Base-by-base conservation (phyloP, 2,329 filamentous ascomycete genomes). In the Trichoderma afroharzianum region DNA sequence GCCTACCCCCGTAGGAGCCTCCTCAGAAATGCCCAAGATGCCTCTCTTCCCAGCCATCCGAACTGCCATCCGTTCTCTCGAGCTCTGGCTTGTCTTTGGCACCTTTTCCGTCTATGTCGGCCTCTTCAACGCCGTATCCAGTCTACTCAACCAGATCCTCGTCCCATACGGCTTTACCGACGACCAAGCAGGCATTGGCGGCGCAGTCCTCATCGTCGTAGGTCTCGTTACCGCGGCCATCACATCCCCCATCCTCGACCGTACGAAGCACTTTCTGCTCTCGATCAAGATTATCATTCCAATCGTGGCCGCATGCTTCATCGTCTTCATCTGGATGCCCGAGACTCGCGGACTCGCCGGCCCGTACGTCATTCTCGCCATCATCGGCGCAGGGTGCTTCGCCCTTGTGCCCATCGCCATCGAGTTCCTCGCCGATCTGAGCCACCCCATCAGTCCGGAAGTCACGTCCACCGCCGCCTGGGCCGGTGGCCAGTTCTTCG, bases 111-210 rank as follows among this genome's bases (percentile, higher is more conserved):
- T 95, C 76, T 97, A 94, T 81, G 93, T 97, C 73, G 94, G 92
- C 76, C 91, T 96, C 83, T 99, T 99, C 90, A 98, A 98, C 86
- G 92, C 92, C 75, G 85, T 95, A 75, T 97, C 94, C 63, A 92
- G 92, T 2, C 88, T 98, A 1, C 86, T 98, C 11, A 97, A 95
- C 83, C 95, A 98, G 79, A 93, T 98, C 79, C 88, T 98, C 74
- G 85, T 88, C 50, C 96, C 96, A 0, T 95, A 98, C 82, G 92
- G 90, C 77, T 97, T 94, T 86, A 88, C 84, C 72, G 92, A 97
- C 79, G 91, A 92, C 74, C 87, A 97, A 70, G 93, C 95, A 26
- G 96, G 96, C 39, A 95, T 98, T 77, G 94, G 91, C 12, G 96
- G 96, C 74, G 96, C 93, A 0, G 82, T 98, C 9, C 87, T 98